Percentiles rank a stretch among this genome's conserved stretches.
Conservation (phyloP, 208 protist species). For the Wallacemonas sp. region DNA sequence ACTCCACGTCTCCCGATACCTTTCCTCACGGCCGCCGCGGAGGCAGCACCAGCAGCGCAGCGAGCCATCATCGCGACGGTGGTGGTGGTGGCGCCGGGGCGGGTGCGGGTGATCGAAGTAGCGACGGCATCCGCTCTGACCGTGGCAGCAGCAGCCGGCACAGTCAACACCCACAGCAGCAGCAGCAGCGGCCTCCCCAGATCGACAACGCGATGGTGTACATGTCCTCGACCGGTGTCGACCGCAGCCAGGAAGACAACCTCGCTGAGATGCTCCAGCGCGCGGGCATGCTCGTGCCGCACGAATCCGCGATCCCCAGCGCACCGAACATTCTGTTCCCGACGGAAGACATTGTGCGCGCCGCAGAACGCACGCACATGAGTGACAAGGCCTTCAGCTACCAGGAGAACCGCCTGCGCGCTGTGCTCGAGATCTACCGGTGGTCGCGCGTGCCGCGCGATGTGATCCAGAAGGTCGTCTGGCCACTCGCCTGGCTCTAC, state of each 20-base stretch:
- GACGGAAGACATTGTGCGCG: conserved; percentile 80
- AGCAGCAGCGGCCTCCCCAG: no score
- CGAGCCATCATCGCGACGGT: neutral
- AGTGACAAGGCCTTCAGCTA: conserved; percentile 91
- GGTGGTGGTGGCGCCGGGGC: neutral
- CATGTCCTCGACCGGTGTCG: no score
- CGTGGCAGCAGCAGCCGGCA: neutral
- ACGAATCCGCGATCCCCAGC: conserved; percentile 37
- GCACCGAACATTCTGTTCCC: conserved; percentile 77
- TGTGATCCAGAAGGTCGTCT: conserved; percentile 75
- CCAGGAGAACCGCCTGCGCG: conserved; percentile 74
- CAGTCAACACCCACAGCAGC: neutral
- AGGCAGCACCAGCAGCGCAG: no score
- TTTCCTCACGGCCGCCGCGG: conserved; percentile 14
- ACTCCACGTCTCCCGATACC: conserved; percentile 9
- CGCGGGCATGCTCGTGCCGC: neutral
- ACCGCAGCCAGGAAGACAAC: no score
- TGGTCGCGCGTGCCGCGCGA: conserved; percentile 69
- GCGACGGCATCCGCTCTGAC: conserved; percentile 9
- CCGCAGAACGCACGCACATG: conserved; percentile 85
- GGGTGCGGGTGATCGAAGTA: neutral
- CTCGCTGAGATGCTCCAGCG: neutral
- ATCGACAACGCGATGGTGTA: no score
- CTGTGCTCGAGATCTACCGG: conserved; percentile 69
- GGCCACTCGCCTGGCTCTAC: conserved; percentile 88